A percentile compares a stretch with the other conserved stretches of the same genome.
Evolutionary conservation across 1,139 yeast species (phyloP).

Genomic region (Tardiomyces digboiensis): DNA sequence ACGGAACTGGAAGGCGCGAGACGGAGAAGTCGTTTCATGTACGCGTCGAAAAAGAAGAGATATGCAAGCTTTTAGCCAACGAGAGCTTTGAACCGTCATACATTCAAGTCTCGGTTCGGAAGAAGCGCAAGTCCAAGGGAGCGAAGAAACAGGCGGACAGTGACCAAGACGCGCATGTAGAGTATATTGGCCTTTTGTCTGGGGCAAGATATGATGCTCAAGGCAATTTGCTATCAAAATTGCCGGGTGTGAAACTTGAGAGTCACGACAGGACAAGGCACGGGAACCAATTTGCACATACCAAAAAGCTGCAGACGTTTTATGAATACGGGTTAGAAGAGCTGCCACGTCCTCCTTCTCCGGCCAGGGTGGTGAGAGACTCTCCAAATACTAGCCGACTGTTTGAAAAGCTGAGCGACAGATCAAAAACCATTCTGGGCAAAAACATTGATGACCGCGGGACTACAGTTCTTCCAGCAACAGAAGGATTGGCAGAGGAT

Average conservation of each 20-base stretch:
- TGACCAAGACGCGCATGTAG: slow-evolving; percentile 1
- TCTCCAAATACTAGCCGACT: slow-evolving; percentile 4
- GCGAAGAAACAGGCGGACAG: background rate
- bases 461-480: background rate
- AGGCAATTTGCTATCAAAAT: background rate
- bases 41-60: slow-evolving; percentile 1
- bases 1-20: background rate
- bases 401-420: slow-evolving; percentile 3
- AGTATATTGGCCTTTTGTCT: slow-evolving; percentile 4
- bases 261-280: background rate
- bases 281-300: background rate
- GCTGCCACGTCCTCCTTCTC: slow-evolving; percentile 9
- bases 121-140: background rate
- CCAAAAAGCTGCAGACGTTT: slow-evolving; percentile 1
- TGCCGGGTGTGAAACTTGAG: background rate
- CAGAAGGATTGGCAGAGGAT: background rate
- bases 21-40: slow-evolving; percentile 1
- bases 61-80: background rate
- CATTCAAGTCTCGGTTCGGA: background rate
- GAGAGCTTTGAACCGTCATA: background rate
- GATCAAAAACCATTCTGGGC: slow-evolving; percentile 3
- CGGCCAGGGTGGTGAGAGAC: slow-evolving; percentile 7
- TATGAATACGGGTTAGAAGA: slow-evolving; percentile 8
- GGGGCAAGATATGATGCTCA: background rate
- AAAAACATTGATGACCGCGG: background rate